These are phyloP conservation scores for Kingdonia uniflora DNA, from an alignment of 164 flowering plant species.

Conservation along the genomic window DNA sequence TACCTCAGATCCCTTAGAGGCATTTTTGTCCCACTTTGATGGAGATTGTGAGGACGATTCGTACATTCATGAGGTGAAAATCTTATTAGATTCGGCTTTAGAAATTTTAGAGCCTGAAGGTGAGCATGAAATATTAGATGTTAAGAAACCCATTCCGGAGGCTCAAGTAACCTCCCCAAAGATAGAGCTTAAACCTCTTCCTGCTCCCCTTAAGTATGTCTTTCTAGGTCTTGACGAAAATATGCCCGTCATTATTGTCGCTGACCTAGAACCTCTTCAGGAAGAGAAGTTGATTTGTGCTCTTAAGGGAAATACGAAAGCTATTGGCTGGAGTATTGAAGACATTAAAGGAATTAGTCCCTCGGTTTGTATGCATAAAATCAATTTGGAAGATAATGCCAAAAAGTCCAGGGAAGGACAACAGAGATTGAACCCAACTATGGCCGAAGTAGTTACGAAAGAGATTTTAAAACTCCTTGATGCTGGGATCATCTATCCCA, in stretches of 20 bases:
- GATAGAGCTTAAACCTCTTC: not conserved
- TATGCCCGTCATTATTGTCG: not conserved
- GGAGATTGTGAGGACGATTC: too few relatives aligned
- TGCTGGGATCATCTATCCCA: too few relatives aligned
- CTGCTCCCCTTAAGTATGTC: not conserved
- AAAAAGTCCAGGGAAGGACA: not conserved
- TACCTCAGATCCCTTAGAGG: too few relatives aligned
- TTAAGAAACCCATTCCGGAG: too few relatives aligned
- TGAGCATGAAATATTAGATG: too few relatives aligned
- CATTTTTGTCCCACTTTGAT: too few relatives aligned
- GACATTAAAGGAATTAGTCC: conserved; percentile 20
- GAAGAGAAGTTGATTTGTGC: not conserved
- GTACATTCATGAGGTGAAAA: too few relatives aligned
- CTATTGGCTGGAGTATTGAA: conserved; percentile 13
- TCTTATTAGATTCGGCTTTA: too few relatives aligned
- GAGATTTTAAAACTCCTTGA: too few relatives aligned
- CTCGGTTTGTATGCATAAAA: conserved; percentile 10
- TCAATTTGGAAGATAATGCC: conserved; percentile 9
- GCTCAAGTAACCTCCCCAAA: not conserved
- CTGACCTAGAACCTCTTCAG: not conserved
- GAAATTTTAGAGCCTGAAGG: too few relatives aligned
- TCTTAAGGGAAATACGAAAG: not conserved
- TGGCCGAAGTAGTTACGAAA: too few relatives aligned
- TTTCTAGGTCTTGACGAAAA: not conserved
- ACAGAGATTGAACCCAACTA: too few relatives aligned